Percentiles rank a stretch among this genome's conserved stretches.
phyloP scores from a whole-genome alignment of 140 eudicot species.

The Senecio squalidus region DNA sequence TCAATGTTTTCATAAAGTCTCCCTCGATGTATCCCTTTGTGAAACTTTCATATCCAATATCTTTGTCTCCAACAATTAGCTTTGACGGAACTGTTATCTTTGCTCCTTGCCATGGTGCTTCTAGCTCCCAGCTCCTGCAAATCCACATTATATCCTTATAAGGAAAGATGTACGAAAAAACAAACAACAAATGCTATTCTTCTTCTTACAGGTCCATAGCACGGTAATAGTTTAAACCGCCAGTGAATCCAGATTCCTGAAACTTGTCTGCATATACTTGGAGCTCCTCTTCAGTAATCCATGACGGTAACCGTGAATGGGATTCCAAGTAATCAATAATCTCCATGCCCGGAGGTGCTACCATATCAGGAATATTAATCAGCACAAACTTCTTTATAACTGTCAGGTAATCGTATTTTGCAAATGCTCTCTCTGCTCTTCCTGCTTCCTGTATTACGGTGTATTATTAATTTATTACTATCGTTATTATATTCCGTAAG shows the following conservation, averaged over 20 bases:
- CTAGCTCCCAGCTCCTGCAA: neutral
- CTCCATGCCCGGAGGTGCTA: conserved; percentile 53
- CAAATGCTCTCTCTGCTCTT: conserved; percentile 34
- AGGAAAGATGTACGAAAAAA: neutral
- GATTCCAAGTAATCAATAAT: conserved; percentile 32
- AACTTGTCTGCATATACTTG: conserved; percentile 44
- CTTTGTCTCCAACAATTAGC: conserved; percentile 34
- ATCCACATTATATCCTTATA: neutral
- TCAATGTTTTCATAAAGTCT: conserved; percentile 21
- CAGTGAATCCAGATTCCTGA: conserved; percentile 53
- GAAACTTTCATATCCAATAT: conserved; percentile 33
- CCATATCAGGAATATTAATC: conserved; percentile 16
- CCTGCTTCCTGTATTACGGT: conserved; percentile 41
- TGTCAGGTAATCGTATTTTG: conserved; percentile 47
- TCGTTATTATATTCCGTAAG: no score
- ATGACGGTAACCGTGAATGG: conserved; percentile 44
- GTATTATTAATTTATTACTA: no score
- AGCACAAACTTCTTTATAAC: conserved; percentile 53
- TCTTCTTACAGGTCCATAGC: conserved; percentile 43
- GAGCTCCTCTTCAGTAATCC: conserved; percentile 58
- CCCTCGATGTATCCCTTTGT: conserved; percentile 31
- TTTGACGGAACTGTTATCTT: neutral
- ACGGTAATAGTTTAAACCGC: conserved; percentile 43
- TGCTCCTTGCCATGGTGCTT: neutral
- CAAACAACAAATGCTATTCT: neutral